These are phyloP conservation scores for Paraphoma chrysanthemicola DNA, from an alignment of 2,329 filamentous ascomycete genomes.

Conservation along the genomic window DNA sequence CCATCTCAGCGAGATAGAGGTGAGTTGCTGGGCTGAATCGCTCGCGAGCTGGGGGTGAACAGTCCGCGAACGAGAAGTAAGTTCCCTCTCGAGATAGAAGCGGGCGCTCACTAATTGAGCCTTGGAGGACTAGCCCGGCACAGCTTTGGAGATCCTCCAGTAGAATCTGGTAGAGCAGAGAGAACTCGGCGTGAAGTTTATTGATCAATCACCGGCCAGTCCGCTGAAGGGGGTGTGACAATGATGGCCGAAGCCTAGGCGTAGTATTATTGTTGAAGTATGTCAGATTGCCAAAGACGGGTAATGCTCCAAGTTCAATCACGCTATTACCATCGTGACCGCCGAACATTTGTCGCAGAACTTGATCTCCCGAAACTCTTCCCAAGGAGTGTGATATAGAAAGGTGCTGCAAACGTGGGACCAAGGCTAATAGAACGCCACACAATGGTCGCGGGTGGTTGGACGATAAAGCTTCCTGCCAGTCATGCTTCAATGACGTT, in stretches of 20 bases:
- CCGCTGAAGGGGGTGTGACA: not conserved
- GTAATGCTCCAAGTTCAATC: not conserved
- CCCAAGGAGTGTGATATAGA: constrained; percentile 2
- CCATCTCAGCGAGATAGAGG: no score
- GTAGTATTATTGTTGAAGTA: constrained; percentile 4
- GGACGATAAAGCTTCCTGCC: not conserved
- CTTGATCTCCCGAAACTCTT: not conserved
- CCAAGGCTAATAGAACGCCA: constrained; percentile 1
- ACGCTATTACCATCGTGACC: not conserved
- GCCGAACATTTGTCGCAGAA: constrained; percentile 4
- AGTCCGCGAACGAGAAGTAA: no score
- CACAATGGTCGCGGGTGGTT: constrained; percentile 2
- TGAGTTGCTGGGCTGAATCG: no score
- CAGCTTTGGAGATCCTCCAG: no score
- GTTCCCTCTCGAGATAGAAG: no score
- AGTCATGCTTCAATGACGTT: not conserved
- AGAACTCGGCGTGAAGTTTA: not conserved
- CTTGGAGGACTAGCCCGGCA: no score
- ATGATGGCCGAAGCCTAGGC: not conserved
- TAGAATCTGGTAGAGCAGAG: not conserved
- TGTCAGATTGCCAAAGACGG: not conserved
- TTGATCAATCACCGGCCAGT: no score
- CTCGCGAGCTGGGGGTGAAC: no score
- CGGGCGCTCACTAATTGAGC: no score
- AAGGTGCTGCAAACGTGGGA: not conserved